A percentile compares a stretch with the other conserved stretches of the same genome.
Evolutionary conservation across 345 rosid genomes (phyloP).

Genomic region (Clausena lansium): DNA sequence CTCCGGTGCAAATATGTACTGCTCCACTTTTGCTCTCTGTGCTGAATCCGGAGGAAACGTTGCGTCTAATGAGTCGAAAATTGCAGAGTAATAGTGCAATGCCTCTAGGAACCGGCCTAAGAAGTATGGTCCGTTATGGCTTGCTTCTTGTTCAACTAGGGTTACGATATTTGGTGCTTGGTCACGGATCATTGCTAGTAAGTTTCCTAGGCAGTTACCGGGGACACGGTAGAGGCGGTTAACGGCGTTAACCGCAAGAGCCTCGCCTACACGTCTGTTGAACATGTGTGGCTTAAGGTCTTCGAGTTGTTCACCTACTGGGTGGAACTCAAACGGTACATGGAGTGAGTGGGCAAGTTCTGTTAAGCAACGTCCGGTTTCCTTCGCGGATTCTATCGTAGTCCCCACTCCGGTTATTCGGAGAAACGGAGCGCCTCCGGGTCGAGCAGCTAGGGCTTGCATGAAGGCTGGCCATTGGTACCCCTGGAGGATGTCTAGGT

Average conservation of each 20-base stretch:
- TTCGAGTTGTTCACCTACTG: slow-evolving; percentile 53
- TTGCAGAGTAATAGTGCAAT: slow-evolving; percentile 61
- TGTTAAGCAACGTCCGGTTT: slow-evolving; percentile 59
- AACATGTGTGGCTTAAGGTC: slow-evolving; percentile 65
- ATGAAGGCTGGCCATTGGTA: slow-evolving; percentile 84
- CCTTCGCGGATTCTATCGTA: slow-evolving; percentile 36
- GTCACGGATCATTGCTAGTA: slow-evolving; percentile 56
- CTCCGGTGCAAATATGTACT: slow-evolving; percentile 59
- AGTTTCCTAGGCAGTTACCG: slow-evolving; percentile 38
- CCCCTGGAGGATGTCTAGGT: slow-evolving; percentile 66
- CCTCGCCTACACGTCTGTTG: slow-evolving; percentile 64
- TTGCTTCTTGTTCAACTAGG: slow-evolving; percentile 65
- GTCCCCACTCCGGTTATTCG: slow-evolving; percentile 61
- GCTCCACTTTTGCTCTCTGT: slow-evolving; percentile 65
- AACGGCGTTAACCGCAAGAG: slow-evolving; percentile 54
- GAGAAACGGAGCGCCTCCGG: slow-evolving; percentile 55
- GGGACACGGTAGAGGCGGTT: slow-evolving; percentile 55
- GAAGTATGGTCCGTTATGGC: slow-evolving; percentile 65
- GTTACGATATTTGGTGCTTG: slow-evolving; percentile 70
- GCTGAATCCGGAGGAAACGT: slow-evolving; percentile 57
- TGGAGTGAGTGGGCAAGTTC: slow-evolving; percentile 67
- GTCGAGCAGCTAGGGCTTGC: slow-evolving; percentile 69
- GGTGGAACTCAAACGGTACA: slow-evolving; percentile 60
- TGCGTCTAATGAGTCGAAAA: slow-evolving; percentile 63
- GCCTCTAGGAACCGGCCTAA: slow-evolving; percentile 68